A percentile compares a stretch with the other conserved stretches of the same genome.
These are phyloP conservation scores for Xylaria acuta DNA, from an alignment of 495 filamentous ascomycete genomes.

Conservation along the genomic window DNA sequence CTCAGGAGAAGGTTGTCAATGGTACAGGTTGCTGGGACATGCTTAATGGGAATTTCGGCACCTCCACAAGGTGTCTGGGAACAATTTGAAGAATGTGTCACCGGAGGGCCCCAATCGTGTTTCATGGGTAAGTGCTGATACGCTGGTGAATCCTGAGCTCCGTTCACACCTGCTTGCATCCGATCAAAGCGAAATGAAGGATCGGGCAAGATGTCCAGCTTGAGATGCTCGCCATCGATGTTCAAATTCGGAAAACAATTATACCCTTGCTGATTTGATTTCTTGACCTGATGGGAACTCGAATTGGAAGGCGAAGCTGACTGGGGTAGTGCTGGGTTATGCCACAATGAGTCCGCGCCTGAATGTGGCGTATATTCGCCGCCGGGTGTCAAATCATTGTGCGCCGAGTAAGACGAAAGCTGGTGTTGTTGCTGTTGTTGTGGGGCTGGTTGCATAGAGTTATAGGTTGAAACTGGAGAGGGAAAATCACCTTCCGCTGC, in stretches of 20 bases:
- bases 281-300: slow-evolving; percentile 17
- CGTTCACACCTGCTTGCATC: slow-evolving; percentile 46
- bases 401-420: slow-evolving; percentile 34
- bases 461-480: slow-evolving; percentile 31
- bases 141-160: slow-evolving; percentile 44
- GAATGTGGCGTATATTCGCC: slow-evolving; percentile 48
- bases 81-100: not conserved
- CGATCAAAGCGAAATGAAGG: slow-evolving; percentile 43
- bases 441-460: slow-evolving; percentile 19
- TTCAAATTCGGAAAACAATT: slow-evolving; percentile 62
- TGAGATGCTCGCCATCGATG: slow-evolving; percentile 66
- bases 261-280: slow-evolving; percentile 60
- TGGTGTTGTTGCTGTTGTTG: slow-evolving; percentile 26
- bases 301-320: slow-evolving; percentile 23
- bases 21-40: slow-evolving; percentile 69
- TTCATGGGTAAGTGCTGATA: slow-evolving; percentile 50
- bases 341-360: slow-evolving; percentile 38
- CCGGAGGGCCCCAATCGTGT: slow-evolving; percentile 52
- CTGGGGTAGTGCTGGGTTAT: slow-evolving; percentile 32
- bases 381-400: slow-evolving; percentile 43
- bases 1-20: slow-evolving; percentile 78
- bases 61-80: slow-evolving; percentile 23
- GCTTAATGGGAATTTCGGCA: slow-evolving; percentile 58
- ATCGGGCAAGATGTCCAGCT: slow-evolving; percentile 72
- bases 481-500: slow-evolving; percentile 32